phyloP scores from a whole-genome alignment of 2,329 filamentous ascomycete genomes.

The Dryadomyces quercivorus region DNA sequence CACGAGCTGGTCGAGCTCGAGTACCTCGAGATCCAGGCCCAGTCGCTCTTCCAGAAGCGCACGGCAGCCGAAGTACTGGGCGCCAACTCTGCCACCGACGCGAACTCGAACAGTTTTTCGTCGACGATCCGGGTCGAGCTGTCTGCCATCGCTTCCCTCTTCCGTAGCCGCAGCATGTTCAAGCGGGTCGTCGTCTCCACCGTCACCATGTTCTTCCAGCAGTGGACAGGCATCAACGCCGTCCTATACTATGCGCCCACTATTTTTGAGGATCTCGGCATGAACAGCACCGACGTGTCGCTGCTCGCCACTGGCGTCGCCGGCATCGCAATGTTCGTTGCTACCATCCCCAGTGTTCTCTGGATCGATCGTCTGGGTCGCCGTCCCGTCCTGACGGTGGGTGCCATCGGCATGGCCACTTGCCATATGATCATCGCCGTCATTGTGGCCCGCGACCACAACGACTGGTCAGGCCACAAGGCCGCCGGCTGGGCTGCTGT shows the following conservation, averaged over 20 bases:
- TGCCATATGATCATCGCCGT: slow-evolving; percentile 62
- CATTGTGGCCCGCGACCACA: slow-evolving; percentile 52
- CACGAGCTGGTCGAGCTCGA: slow-evolving; percentile 63
- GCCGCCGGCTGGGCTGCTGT: slow-evolving; percentile 59
- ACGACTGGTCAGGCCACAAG: slow-evolving; percentile 41
- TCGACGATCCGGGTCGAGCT: slow-evolving; percentile 34
- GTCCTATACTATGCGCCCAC: slow-evolving; percentile 58
- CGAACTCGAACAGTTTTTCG: slow-evolving; percentile 40
- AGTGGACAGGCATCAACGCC: slow-evolving; percentile 39
- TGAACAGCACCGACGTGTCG: slow-evolving; percentile 35
- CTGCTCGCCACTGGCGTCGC: slow-evolving; percentile 61
- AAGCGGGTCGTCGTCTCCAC: slow-evolving; percentile 52
- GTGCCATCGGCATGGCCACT: slow-evolving; percentile 56
- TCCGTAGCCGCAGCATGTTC: slow-evolving; percentile 54
- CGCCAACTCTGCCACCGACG: slow-evolving; percentile 26
- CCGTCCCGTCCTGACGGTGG: slow-evolving; percentile 48
- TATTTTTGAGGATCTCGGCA: slow-evolving; percentile 56
- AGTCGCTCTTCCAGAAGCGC: slow-evolving; percentile 65
- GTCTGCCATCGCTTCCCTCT: slow-evolving; percentile 34
- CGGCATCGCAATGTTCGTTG: slow-evolving; percentile 57
- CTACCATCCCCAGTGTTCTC: slow-evolving; percentile 53
- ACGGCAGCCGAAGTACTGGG: slow-evolving; percentile 44
- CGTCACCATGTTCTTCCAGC: slow-evolving; percentile 50
- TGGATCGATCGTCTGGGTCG: slow-evolving; percentile 54
- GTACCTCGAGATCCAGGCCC: slow-evolving; percentile 73